phyloP scores from a whole-genome alignment of 2,329 filamentous ascomycete genomes.

The Aspergillus luchuensis region DNA sequence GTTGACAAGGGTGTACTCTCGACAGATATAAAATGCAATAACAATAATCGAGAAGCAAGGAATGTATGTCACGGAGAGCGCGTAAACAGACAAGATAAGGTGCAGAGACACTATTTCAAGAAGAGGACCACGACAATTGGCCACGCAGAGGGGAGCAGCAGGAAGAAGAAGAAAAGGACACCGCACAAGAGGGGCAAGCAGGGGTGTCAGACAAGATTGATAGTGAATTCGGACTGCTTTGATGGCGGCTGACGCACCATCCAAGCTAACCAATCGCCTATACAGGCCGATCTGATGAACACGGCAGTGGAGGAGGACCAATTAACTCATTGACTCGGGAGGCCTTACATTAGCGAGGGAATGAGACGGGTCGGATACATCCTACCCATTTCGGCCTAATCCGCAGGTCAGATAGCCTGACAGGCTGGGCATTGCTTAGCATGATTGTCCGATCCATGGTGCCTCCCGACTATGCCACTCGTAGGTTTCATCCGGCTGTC shows the following conservation, averaged over 20 bases:
- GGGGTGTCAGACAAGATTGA: neutral
- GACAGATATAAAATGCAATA: neutral
- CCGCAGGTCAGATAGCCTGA: slow-evolving; percentile 50
- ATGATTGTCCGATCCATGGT: neutral
- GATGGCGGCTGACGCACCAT: neutral
- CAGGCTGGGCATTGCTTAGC: slow-evolving; percentile 43
- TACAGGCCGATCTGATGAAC: neutral
- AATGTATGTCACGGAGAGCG: neutral
- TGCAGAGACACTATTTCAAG: neutral
- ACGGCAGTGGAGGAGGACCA: neutral
- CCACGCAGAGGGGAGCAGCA: neutral
- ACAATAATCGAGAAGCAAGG: neutral
- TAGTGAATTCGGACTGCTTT: neutral
- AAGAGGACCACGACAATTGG: neutral
- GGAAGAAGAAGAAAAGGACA: slow-evolving; percentile 2
- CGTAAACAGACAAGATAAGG: neutral
- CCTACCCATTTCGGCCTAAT: slow-evolving; percentile 19
- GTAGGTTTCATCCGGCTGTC: neutral
- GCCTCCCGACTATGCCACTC: neutral
- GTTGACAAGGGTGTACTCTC: neutral
- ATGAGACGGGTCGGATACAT: neutral
- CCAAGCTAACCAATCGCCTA: neutral
- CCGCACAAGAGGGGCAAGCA: slow-evolving; percentile 12
- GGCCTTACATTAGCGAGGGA: neutral
- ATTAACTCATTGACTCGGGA: neutral